Percentiles rank a stretch among this genome's conserved stretches.
These are phyloP conservation scores for Cubamyces lactineus DNA, from an alignment of 768 basidiomycete species.

Conservation along the genomic window DNA sequence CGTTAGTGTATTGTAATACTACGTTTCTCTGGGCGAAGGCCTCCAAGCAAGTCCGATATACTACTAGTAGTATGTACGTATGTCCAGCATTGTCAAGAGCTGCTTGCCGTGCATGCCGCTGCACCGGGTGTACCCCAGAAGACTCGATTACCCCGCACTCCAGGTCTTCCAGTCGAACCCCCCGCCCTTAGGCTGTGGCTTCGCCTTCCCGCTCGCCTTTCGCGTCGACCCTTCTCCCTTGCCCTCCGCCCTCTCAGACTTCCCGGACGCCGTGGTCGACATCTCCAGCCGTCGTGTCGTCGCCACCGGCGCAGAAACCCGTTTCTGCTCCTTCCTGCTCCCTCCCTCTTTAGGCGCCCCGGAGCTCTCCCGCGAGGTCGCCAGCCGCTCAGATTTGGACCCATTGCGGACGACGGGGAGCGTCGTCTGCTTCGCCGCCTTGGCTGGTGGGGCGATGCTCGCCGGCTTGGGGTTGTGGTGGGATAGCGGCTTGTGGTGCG, in stretches of 20 bases:
- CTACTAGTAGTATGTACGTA: neutral
- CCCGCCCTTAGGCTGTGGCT: neutral
- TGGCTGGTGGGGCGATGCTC: neutral
- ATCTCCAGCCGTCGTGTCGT: neutral
- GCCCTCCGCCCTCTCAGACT: neutral
- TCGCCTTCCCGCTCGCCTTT: neutral
- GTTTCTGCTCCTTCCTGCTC: neutral
- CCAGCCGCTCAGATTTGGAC: neutral
- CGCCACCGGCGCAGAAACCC: conserved; percentile 7
- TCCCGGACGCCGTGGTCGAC: neutral
- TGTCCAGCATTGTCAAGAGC: neutral
- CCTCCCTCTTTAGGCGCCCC: too few species aligned
- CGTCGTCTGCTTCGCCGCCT: conserved; percentile 6
- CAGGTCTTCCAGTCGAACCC: conserved; percentile 23
- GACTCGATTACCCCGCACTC: conserved; percentile 10
- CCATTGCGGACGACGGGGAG: neutral
- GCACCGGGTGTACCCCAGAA: too few species aligned
- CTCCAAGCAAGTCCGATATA: neutral
- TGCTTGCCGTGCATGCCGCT: neutral
- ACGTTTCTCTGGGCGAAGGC: neutral
- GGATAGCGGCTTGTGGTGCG: conserved; percentile 14
- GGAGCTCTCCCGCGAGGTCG: neutral
- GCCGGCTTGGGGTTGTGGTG: conserved; percentile 9
- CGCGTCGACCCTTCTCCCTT: neutral
- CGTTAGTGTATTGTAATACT: conserved; percentile 21